A percentile compares a stretch with the other conserved stretches of the same genome.
phyloP scores from a whole-genome alignment of 805 yeast genomes.

The Candida koratica region DNA sequence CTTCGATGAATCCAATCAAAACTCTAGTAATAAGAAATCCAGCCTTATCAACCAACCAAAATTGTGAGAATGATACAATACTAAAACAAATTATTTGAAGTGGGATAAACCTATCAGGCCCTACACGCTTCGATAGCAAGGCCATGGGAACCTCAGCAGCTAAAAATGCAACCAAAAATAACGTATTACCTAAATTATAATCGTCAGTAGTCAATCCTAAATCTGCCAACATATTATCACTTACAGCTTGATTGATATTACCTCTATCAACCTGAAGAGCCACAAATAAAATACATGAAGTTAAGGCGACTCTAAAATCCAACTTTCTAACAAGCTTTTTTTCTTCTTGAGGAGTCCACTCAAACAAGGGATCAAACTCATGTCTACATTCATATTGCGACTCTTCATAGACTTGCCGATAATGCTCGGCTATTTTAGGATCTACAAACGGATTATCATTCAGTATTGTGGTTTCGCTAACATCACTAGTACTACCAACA shows the following conservation, averaged over 20 bases:
- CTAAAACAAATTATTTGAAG: constrained; percentile 26
- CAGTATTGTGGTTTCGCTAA: constrained; percentile 1
- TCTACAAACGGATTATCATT: constrained; percentile 22
- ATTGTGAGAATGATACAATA: constrained; percentile 25
- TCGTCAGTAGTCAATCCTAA: constrained; percentile 34
- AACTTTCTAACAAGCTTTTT: constrained; percentile 17
- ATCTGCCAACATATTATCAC: constrained; percentile 27
- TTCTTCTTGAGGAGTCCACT: constrained; percentile 35
- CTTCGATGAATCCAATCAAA: constrained; percentile 27
- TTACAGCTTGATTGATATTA: constrained; percentile 21
- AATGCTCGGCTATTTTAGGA: constrained; percentile 28
- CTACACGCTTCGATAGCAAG: constrained; percentile 54
- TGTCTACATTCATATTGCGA: constrained; percentile 31
- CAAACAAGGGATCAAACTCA: constrained; percentile 32
- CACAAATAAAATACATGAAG: constrained; percentile 21
- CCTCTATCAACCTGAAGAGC: constrained; percentile 24
- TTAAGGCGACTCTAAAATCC: constrained; percentile 21
- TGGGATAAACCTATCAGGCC: constrained; percentile 62
- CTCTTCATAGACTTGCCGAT: constrained; percentile 27
- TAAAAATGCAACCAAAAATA: constrained; percentile 39
- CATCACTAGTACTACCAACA: constrained; percentile 2
- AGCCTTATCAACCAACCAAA: constrained; percentile 19
- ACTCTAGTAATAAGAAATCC: constrained; percentile 25
- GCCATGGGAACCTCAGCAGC: constrained; percentile 55
- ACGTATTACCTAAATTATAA: constrained; percentile 39